These are phyloP conservation scores for Scleroderma bovista DNA, from an alignment of 768 basidiomycete species.

Conservation along the genomic window DNA sequence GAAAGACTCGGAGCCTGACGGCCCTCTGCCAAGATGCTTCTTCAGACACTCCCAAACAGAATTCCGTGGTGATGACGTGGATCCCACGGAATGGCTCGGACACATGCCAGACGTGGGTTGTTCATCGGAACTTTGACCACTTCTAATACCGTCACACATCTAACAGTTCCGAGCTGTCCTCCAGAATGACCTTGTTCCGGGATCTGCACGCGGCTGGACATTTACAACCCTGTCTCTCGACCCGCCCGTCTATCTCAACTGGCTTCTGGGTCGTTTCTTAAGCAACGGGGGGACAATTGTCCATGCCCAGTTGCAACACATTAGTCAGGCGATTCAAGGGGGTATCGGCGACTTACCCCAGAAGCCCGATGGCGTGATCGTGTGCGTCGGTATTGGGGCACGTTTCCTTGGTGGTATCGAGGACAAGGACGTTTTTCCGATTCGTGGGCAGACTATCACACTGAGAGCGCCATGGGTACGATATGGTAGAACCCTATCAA, in stretches of 20 bases:
- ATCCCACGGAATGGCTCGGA: slow-evolving; percentile 32
- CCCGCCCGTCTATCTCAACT: slow-evolving; percentile 54
- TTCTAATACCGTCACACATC: background rate
- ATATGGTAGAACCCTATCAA: slow-evolving; percentile 30
- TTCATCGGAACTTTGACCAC: background rate
- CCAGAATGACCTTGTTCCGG: slow-evolving; percentile 35
- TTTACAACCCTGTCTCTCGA: slow-evolving; percentile 72
- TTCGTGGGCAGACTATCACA: slow-evolving; percentile 42
- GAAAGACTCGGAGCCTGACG: slow-evolving; percentile 58
- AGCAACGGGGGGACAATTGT: slow-evolving; percentile 55
- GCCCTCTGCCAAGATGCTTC: slow-evolving; percentile 53
- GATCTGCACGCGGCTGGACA: slow-evolving; percentile 43
- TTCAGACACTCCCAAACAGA: slow-evolving; percentile 59
- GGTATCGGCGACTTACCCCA: slow-evolving; percentile 24
- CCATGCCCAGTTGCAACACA: slow-evolving; percentile 59
- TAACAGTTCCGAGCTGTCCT: slow-evolving; percentile 34
- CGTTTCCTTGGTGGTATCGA: slow-evolving; percentile 47
- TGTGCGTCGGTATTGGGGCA: slow-evolving; percentile 65
- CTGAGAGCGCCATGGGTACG: slow-evolving; percentile 46
- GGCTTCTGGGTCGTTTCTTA: slow-evolving; percentile 56
- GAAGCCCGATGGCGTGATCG: slow-evolving; percentile 44
- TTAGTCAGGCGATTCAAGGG: slow-evolving; percentile 64
- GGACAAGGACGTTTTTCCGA: slow-evolving; percentile 42
- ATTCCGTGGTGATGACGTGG: slow-evolving; percentile 40
- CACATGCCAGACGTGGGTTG: slow-evolving; percentile 49